These are phyloP conservation scores for Oehlia diaphana DNA, from an alignment of 192 early-diverging fungal species.

Conservation along the genomic window DNA sequence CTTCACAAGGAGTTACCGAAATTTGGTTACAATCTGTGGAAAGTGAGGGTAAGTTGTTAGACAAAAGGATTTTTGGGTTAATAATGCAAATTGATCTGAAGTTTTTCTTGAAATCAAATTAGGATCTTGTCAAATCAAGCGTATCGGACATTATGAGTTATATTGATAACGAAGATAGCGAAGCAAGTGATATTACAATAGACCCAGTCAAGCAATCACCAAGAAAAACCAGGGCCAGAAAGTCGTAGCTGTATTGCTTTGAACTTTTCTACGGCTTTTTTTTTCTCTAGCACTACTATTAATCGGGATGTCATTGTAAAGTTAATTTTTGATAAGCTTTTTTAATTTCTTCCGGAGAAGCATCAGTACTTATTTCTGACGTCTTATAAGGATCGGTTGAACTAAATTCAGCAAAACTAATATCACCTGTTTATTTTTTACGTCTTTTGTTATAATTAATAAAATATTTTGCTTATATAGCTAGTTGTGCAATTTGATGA, in stretches of 20 bases:
- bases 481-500: too few relatives aligned
- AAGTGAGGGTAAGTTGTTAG: neutral
- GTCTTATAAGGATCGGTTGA: too few relatives aligned
- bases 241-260: neutral
- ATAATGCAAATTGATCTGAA: neutral
- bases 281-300: too few relatives aligned
- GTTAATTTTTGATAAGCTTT: too few relatives aligned
- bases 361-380: too few relatives aligned
- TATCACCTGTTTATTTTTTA: too few relatives aligned
- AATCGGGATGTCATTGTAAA: too few relatives aligned
- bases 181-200: neutral
- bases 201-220: neutral
- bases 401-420: too few relatives aligned
- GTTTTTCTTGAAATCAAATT: constrained; percentile 5
- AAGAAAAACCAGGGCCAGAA: neutral
- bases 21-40: neutral
- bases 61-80: neutral
- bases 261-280: neutral
- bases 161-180: neutral
- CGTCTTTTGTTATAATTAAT: too few relatives aligned
- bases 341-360: too few relatives aligned
- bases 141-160: neutral
- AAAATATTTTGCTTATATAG: too few relatives aligned
- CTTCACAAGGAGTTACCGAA: neutral
- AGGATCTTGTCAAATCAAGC: neutral